Evolutionary conservation across 2,329 filamentous ascomycete genomes (phyloP), one percentile per base, ranked within the genome.

Genomic region (Fusarium sp.): DNA sequence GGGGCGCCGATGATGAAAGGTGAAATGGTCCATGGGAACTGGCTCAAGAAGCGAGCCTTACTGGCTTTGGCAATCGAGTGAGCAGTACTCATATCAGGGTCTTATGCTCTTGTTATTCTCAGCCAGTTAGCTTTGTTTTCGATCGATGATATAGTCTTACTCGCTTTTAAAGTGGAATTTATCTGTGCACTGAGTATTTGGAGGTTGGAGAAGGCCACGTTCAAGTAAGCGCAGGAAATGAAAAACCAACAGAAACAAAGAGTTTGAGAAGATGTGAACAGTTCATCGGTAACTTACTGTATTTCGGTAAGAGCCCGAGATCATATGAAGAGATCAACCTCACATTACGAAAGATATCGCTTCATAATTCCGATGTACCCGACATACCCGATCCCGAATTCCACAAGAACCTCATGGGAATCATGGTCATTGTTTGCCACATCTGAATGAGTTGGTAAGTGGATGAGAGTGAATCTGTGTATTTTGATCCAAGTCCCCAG

Each of bases 1-100:
- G 93, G 93, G 3, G 91, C 92, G 42, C 86, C 85, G 51, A 87
- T 84, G 36, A 94, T 85, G 26, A 93, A 75, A 0, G 81, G 79
- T 7, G 77, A 42, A n/a, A 91, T 77, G 14, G 72, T 56, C 80
- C 80, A 82, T 47, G 79, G 78, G 58, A 74, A 72, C 18, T 62
- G 51, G 22, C 24, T 59, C 7, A 38, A 47, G n/a, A 69, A 73
- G 31, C 56, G 60, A 62, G 64, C 35, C 52, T 54, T 56, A 9
- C 55, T 49, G 33, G 54, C 47, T 31, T 45, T 66, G 24, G 47
- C 38, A 15, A 24, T 55, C 28, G 38, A 38, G 52, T 47, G 71
- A 26, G 58, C 35, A 35, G 49, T 28, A 47, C 42, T 72, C 72
- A 74, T 74, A 14, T 11, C 49, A 68, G 3, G 3, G 11, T 28